A percentile compares a stretch with the other conserved stretches of the same genome.
Conservation (phyloP, 2,329 filamentous ascomycete species). For the Monosporascus sp. region DNA sequence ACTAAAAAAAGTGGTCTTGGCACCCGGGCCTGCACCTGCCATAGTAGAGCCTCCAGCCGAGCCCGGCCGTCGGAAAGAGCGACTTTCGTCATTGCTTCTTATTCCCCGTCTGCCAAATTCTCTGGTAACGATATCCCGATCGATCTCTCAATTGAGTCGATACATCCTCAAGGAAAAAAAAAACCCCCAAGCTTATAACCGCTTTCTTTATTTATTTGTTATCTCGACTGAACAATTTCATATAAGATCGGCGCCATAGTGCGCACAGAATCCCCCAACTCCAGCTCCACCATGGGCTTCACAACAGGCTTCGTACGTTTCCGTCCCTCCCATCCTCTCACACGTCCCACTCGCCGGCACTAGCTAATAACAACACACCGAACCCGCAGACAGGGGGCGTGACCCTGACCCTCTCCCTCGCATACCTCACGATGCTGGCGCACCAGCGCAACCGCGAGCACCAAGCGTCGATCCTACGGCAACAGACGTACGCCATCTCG, state of each 20-base stretch:
- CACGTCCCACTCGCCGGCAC: background rate
- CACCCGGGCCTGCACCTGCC: background rate
- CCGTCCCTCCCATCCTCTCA: background rate
- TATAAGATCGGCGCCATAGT: constrained; percentile 16
- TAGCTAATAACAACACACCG: background rate
- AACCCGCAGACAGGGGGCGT: constrained; percentile 62
- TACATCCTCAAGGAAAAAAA: background rate
- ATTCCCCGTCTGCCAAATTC: too few relatives aligned
- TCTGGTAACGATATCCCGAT: background rate
- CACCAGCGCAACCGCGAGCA: constrained; percentile 63
- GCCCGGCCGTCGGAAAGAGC: constrained; percentile 1
- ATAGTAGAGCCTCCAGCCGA: background rate
- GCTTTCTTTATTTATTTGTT: too few relatives aligned
- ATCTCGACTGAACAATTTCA: constrained; percentile 12
- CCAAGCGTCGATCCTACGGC: constrained; percentile 51
- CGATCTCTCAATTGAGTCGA: background rate
- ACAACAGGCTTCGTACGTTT: constrained; percentile 66
- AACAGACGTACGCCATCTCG: constrained; percentile 50
- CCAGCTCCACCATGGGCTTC: constrained; percentile 58
- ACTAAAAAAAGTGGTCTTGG: background rate
- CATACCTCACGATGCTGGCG: constrained; percentile 66
- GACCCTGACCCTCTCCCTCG: constrained; percentile 66
- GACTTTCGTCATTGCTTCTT: constrained; percentile 17
- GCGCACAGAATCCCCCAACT: constrained; percentile 12
- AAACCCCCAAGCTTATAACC: too few relatives aligned